Base-by-base conservation (phyloP, 257 asterid genomes). In the Euphrasia confusa region DNA sequence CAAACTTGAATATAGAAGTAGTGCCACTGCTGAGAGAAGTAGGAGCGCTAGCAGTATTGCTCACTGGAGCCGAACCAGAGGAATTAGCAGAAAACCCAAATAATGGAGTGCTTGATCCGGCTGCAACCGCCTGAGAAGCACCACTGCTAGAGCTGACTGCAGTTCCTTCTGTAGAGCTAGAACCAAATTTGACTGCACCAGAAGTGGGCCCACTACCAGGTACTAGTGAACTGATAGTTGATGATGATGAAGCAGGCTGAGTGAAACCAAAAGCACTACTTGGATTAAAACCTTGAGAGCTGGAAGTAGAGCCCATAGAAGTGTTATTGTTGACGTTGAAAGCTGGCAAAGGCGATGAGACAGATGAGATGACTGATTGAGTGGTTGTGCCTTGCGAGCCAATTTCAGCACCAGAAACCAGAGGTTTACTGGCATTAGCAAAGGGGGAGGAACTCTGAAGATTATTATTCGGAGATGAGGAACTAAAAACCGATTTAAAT, bases 391-490 rank as follows among this genome's bases (percentile, higher is more conserved):
- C 66, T 68, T 74, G 75, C 3, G 72, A 55, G 35, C 70, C 56
- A 32, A 71, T 42, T 60, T 60, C 68, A 15, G 50, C 30, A 57
- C 71, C 79, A 37, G 42, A 37, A 10, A 37, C 42, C 13, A 24
- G 62, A 70, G 82, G 68, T 67, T 73, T 74, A 54, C 60, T 66
- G 58, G 81, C 77, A 59, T 68, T 66, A 62, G 72, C 45, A 58
- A 77, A 70, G 54, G 65, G 70, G 28, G 81, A 76, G 28, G 82
- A 74, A 67, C 75, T 77, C 66, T 73, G 86, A 61, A 65, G 63
- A 67, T 61, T 68, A 69, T 61, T 68, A 72, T 62, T 75, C 35
- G 68, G 58, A 10, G 61, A 30, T 17, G 83, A 40, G 54, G 55
- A 61, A 54, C 60, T 63, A 12, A 17, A 53, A 5, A 78, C 74